A percentile compares a stretch with the other conserved stretches of the same genome.
Conservation (phyloP, 1,284 basidiomycete genomes). For the Omphalotus olearius region DNA sequence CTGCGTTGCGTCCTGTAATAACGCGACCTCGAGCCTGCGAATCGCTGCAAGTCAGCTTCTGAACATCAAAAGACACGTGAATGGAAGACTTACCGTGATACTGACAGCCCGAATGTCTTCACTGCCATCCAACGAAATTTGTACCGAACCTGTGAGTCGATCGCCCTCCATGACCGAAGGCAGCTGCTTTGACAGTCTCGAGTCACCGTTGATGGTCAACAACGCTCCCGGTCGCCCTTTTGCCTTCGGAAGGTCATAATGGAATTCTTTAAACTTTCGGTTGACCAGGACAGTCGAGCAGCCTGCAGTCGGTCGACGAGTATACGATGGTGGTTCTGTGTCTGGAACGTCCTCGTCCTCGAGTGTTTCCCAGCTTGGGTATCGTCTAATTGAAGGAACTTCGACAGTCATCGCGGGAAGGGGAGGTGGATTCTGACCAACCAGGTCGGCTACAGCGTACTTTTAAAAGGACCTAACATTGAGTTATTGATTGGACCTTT, state of each 20-base stretch:
- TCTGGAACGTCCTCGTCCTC: too few relatives aligned
- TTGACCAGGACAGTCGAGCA: constrained; percentile 5
- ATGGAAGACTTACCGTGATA: constrained; percentile 21
- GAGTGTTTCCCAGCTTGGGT: too few relatives aligned
- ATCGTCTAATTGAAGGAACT: too few relatives aligned
- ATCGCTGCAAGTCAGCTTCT: not conserved
- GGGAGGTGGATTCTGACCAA: too few relatives aligned
- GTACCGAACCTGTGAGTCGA: constrained; percentile 24
- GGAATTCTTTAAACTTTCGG: constrained; percentile 16
- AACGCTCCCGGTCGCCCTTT: constrained; percentile 23
- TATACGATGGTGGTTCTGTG: constrained; percentile 2
- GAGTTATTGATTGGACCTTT: too few relatives aligned
- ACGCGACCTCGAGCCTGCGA: constrained; percentile 6
- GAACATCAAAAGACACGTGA: not conserved
- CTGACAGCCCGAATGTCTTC: constrained; percentile 21
- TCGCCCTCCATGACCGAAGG: constrained; percentile 24
- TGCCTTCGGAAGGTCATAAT: constrained; percentile 20
- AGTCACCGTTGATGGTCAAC: constrained; percentile 22
- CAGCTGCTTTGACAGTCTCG: constrained; percentile 20
- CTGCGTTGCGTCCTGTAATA: constrained; percentile 3
- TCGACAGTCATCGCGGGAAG: too few relatives aligned
- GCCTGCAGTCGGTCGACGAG: constrained; percentile 3
- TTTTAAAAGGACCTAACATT: too few relatives aligned
- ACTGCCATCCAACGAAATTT: constrained; percentile 19
- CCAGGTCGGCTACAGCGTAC: too few relatives aligned